Base-by-base conservation (phyloP, 2,329 filamentous ascomycete genomes). In the Akanthomyces uredinophilus region DNA sequence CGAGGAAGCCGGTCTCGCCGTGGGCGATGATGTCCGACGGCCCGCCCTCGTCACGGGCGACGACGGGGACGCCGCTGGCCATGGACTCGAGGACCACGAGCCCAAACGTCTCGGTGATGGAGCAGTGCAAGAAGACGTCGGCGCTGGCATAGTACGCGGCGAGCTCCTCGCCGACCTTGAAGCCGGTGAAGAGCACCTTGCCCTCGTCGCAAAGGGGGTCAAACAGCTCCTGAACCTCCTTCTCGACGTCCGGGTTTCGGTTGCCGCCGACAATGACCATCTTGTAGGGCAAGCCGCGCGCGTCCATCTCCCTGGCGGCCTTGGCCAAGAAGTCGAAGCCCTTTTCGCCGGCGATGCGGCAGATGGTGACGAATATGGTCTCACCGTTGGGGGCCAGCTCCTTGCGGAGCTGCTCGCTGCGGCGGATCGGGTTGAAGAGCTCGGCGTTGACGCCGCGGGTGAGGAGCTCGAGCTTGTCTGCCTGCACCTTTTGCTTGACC, bases 101-200 rank as follows among this genome's bases (percentile, higher is more conserved):
- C 0, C 87, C 87, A 71, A 90, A 90, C 0, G 87, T 90, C 72
- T 90, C 87, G 0, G 87, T 90, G 62, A 90, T 77, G 24, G 85
- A 90, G 73, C 86, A 89, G 73, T 90, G 87, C 16, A 90, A 73
- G 69, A 90, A 90, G n/a, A 90, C 66, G 68, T 90, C 87, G 0
- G 83, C 87, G 4, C 83, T 84, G 2, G 88, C 87, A 66, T 89
- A 91, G 11, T 84, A 82, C n/a, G 79, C 76, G n/a, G 86, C 87
- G 10, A 90, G 78, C 2, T 80, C 79, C 55, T 80, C 79, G 13
- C 87, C 87, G 0, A 83, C 79, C 66, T 84, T 79, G 74, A 89
- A 87, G 0, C 87, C 87, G 0, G 86, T 83, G 70, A 90, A 90
- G n/a, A 85, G 68, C 43, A 89, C 86, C 56, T 81, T 82, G 37